Percentiles rank a stretch among this genome's conserved stretches.
Conservation (phyloP, 2,329 filamentous ascomycete genomes). For the Lachnellula hyalina region DNA sequence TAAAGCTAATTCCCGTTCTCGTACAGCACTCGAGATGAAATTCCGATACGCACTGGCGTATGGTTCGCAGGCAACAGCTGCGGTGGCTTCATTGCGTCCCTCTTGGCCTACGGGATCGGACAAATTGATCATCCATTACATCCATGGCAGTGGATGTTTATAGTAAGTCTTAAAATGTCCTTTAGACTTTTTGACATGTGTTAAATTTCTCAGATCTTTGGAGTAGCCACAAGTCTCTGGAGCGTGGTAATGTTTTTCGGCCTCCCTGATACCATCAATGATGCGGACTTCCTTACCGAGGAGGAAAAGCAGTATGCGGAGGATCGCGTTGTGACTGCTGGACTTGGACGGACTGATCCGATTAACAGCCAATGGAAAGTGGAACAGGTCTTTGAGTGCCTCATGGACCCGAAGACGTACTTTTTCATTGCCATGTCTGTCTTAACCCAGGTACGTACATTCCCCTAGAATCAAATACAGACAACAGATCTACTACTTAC, state of each 20-base stretch:
- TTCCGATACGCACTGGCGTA: slow-evolving; percentile 51
- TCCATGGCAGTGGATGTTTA: slow-evolving; percentile 55
- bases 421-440: slow-evolving; percentile 49
- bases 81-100: slow-evolving; percentile 44
- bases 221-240: slow-evolving; percentile 41
- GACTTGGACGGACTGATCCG: slow-evolving; percentile 47
- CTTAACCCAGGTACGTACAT: slow-evolving; percentile 36
- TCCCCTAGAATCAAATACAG: not conserved
- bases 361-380: slow-evolving; percentile 40
- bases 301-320: slow-evolving; percentile 44
- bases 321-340: slow-evolving; percentile 43
- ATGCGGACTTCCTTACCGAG: slow-evolving; percentile 51
- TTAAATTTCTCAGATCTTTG: slow-evolving; percentile 37
- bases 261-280: slow-evolving; percentile 49
- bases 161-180: slow-evolving; percentile 11
- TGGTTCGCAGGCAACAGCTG: slow-evolving; percentile 55
- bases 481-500: not conserved
- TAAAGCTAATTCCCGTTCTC: not conserved
- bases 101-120: slow-evolving; percentile 51
- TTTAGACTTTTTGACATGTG: not conserved
- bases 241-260: slow-evolving; percentile 42
- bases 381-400: slow-evolving; percentile 47
- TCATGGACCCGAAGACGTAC: slow-evolving; percentile 53
- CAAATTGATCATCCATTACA: slow-evolving; percentile 43
- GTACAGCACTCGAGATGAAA: slow-evolving; percentile 49